Evolutionary conservation across 352 stramenopile genomes (phyloP).

Genomic region (Globisporangium cederbergense): DNA sequence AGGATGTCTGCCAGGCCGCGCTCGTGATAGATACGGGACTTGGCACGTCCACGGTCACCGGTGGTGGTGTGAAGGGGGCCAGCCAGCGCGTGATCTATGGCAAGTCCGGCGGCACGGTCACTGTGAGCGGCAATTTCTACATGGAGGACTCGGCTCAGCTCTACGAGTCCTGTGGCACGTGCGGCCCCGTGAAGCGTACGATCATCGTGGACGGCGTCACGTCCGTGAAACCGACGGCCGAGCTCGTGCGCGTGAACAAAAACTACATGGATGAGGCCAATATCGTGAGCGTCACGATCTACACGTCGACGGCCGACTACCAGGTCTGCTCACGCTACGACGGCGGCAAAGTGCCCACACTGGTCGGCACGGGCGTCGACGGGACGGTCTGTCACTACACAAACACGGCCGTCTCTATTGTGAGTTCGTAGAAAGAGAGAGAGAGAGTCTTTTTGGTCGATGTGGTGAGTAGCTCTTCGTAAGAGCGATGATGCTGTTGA

Average conservation of each 20-base stretch:
- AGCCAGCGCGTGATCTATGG: conserved; percentile 38
- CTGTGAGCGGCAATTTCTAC: conserved; percentile 51
- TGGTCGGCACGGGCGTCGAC: conserved; percentile 25
- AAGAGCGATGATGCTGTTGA: conserved; percentile 1
- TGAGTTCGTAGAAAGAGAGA: conserved; percentile 12
- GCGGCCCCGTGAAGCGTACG: conserved; percentile 53
- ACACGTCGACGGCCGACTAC: conserved; percentile 21
- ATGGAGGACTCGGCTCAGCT: conserved; percentile 42
- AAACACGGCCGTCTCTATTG: conserved; percentile 24
- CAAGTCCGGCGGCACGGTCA: conserved; percentile 44
- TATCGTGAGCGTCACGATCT: conserved; percentile 41
- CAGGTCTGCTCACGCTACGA: conserved; percentile 26
- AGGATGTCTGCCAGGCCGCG: conserved; percentile 46
- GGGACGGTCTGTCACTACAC: conserved; percentile 30
- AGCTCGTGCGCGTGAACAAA: conserved; percentile 62
- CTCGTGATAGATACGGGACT: conserved; percentile 49
- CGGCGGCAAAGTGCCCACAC: conserved; percentile 25
- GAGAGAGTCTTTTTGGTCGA: not conserved
- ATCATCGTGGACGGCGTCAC: conserved; percentile 47
- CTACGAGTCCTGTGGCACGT: conserved; percentile 62
- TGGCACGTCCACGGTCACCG: conserved; percentile 53
- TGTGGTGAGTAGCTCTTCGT: too few species aligned
- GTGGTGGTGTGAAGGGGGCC: conserved; percentile 47
- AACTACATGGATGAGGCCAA: conserved; percentile 69
- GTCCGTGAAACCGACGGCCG: conserved; percentile 43